These are phyloP conservation scores for Chenopodium berlandieri DNA, from an alignment of 148 eudicot genomes.

Conservation along the genomic window DNA sequence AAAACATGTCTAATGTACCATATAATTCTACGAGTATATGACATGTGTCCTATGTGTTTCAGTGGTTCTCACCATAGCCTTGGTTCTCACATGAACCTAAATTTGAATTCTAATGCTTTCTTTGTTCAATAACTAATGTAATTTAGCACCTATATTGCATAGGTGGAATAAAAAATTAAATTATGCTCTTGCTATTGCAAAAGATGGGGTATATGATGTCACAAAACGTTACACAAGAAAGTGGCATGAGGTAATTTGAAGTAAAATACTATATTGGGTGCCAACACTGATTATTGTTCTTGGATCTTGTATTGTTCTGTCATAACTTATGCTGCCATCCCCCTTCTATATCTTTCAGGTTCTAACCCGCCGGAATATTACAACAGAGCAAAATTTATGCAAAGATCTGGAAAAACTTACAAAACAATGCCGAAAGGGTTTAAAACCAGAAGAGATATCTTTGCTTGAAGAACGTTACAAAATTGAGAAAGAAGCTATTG, in stretches of 20 bases:
- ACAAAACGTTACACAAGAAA: conserved; percentile 95
- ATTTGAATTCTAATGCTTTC: not conserved
- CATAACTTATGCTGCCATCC: conserved; percentile 11
- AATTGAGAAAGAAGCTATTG: conserved; percentile 57
- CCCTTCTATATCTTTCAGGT: conserved; percentile 47
- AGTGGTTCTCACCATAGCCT: too few relatives aligned
- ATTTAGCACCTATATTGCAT: conserved; percentile 12
- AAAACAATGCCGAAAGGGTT: conserved; percentile 54
- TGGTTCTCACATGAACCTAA: too few relatives aligned
- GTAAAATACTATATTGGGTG: not conserved
- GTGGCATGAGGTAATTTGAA: conserved; percentile 77
- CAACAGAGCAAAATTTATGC: conserved; percentile 57
- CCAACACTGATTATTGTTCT: conserved; percentile 6
- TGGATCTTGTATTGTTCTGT: not conserved
- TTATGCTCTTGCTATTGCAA: conserved; percentile 77
- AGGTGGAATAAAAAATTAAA: conserved; percentile 83
- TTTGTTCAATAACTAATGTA: not conserved
- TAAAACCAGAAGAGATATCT: conserved; percentile 41
- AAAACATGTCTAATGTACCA: too few relatives aligned
- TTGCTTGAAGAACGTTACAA: conserved; percentile 67
- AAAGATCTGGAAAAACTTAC: conserved; percentile 55
- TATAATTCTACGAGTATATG: too few relatives aligned
- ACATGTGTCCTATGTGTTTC: too few relatives aligned
- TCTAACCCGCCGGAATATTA: conserved; percentile 63
- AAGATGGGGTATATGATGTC: conserved; percentile 94